Conservation (phyloP, 768 basidiomycete species). For the Asterophora lycoperdoides region DNA sequence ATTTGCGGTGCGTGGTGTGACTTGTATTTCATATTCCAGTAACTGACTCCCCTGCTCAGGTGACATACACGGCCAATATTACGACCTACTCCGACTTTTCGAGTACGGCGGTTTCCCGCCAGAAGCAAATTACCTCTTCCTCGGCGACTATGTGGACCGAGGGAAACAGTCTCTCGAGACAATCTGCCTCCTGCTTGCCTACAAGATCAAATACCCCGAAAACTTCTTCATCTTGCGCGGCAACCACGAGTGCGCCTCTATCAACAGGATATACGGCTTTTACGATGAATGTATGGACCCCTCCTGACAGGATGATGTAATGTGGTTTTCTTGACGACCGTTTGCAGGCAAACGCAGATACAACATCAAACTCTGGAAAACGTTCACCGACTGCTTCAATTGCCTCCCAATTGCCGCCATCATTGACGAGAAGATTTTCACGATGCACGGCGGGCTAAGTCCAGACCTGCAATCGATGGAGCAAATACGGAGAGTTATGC, state of each 20-base stretch:
- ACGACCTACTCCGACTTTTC: conserved; percentile 95
- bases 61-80: conserved; percentile 99
- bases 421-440: conserved; percentile 99
- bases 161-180: conserved; percentile 99
- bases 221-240: conserved; percentile 99
- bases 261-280: conserved; percentile 99
- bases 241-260: conserved; percentile 99
- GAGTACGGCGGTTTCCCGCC: conserved; percentile 99
- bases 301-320: conserved; percentile 10
- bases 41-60: conserved; percentile 43
- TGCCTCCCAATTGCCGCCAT: conserved; percentile 98
- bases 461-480: conserved; percentile 99
- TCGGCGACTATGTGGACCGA: conserved; percentile 98
- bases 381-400: conserved; percentile 99
- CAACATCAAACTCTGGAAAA: conserved; percentile 99
- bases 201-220: conserved; percentile 99
- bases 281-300: conserved; percentile 92
- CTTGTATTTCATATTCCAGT: conserved; percentile 18
- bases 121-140: conserved; percentile 99
- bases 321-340: conserved; percentile 1
- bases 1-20: conserved; percentile 79
- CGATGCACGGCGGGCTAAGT: conserved; percentile 97
- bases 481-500: conserved; percentile 98
- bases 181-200: conserved; percentile 97
- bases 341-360: conserved; percentile 93